Evolutionary conservation across 2,329 filamentous ascomycete species (phyloP).

Genomic region (Fusarium sacchari): DNA sequence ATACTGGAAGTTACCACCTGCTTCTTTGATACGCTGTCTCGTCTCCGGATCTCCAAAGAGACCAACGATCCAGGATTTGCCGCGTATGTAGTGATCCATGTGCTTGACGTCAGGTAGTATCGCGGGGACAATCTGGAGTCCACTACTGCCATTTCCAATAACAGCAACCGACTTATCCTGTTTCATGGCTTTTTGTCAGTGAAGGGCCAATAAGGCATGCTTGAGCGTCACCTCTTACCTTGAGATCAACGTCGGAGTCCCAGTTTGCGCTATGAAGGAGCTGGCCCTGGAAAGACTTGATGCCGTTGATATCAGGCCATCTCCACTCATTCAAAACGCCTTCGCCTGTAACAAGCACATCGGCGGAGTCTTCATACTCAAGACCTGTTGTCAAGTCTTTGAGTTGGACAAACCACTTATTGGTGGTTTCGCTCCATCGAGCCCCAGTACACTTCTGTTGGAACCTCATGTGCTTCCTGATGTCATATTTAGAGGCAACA

Average conservation of each 20-base stretch:
- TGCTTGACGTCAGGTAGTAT: conserved; percentile 1
- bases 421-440: neutral
- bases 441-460: conserved; percentile 2
- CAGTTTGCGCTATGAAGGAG: conserved; percentile 15
- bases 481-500: neutral
- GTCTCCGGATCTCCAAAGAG: conserved; percentile 11
- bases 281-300: neutral
- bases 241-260: neutral
- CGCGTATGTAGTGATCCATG: conserved; percentile 19
- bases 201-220: accelerated
- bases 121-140: conserved; percentile 12
- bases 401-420: conserved; percentile 11
- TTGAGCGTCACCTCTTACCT: neutral
- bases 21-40: neutral
- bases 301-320: conserved; percentile 8
- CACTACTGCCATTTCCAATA: conserved; percentile 8
- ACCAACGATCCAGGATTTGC: conserved; percentile 1
- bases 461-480: conserved; percentile 5
- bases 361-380: neutral
- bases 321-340: conserved; percentile 18
- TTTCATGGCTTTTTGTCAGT: accelerated
- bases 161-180: conserved; percentile 7
- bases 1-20: conserved; percentile 8
- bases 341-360: conserved; percentile 5
- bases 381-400: neutral